Evolutionary conservation across 352 stramenopile genomes (phyloP).

Genomic region (Phytophthora pistaciae): DNA sequence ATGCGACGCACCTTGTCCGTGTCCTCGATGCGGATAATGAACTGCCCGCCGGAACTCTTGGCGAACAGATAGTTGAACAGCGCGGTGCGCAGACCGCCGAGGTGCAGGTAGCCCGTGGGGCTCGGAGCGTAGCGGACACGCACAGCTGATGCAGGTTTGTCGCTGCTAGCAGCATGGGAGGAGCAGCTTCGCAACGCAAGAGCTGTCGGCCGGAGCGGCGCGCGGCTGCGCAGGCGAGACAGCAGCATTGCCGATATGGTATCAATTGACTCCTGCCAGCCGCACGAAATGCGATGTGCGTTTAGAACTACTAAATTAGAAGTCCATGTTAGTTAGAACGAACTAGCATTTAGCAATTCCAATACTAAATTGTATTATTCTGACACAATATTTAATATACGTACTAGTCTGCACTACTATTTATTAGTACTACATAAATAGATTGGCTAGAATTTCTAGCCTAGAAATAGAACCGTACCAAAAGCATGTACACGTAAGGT

Average conservation of each 20-base stretch:
- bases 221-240: slow-evolving; percentile 28
- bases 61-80: slow-evolving; percentile 95
- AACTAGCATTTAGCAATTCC: neutral
- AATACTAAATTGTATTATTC: no score
- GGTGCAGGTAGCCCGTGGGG: slow-evolving; percentile 91
- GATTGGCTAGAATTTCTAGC: no score
- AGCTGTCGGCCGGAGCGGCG: slow-evolving; percentile 8
- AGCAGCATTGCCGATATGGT: slow-evolving; percentile 28
- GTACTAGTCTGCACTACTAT: neutral
- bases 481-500: no score
- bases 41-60: slow-evolving; percentile 82
- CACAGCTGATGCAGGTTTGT: slow-evolving; percentile 33
- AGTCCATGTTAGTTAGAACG: no score
- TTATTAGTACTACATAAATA: no score
- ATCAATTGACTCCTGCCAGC: slow-evolving; percentile 13
- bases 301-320: slow-evolving; percentile 1
- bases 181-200: slow-evolving; percentile 29
- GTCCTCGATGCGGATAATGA: slow-evolving; percentile 94
- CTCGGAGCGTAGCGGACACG: slow-evolving; percentile 91
- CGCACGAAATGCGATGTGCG: slow-evolving; percentile 2
- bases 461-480: neutral
- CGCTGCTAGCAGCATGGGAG: slow-evolving; percentile 5
- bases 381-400: no score
- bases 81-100: slow-evolving; percentile 92
- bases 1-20: slow-evolving; percentile 83